Evolutionary conservation across 257 asterid species (phyloP).

Genomic region (Gynochthodes officinalis): DNA sequence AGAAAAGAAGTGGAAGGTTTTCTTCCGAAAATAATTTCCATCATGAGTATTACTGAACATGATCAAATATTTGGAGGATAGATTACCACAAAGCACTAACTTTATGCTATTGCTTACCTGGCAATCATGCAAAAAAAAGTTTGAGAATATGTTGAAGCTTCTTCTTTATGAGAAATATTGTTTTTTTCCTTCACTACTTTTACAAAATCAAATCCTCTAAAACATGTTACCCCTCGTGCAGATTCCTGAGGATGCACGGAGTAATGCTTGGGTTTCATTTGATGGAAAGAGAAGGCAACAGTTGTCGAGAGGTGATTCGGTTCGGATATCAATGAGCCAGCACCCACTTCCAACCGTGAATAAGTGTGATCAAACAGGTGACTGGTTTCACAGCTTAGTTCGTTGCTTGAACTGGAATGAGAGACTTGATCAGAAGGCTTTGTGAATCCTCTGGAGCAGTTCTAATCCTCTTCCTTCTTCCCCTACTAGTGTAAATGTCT

Average conservation of each 20-base stretch:
- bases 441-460: conserved; percentile 31
- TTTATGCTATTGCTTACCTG: not conserved
- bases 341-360: conserved; percentile 98
- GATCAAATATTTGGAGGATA: too few relatives aligned
- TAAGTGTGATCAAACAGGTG: conserved; percentile 90
- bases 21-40: not conserved
- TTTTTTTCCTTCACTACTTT: not conserved
- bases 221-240: conserved; percentile 8
- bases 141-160: not conserved
- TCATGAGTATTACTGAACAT: not conserved
- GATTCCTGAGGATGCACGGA: conserved; percentile 93
- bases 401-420: conserved; percentile 99
- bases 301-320: conserved; percentile 84
- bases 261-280: conserved; percentile 96
- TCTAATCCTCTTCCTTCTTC: not conserved
- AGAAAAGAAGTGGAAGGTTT: not conserved
- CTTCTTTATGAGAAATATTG: too few relatives aligned
- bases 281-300: conserved; percentile 99
- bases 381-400: conserved; percentile 92
- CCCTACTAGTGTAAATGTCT: conserved; percentile 37
- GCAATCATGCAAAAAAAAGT: not conserved
- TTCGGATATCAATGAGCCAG: conserved; percentile 86
- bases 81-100: too few relatives aligned
- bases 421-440: conserved; percentile 91
- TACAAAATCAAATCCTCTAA: not conserved